A percentile compares a stretch with the other conserved stretches of the same genome.
phyloP scores from a whole-genome alignment of 805 yeast genomes.

The Kuraishia capsulata region DNA sequence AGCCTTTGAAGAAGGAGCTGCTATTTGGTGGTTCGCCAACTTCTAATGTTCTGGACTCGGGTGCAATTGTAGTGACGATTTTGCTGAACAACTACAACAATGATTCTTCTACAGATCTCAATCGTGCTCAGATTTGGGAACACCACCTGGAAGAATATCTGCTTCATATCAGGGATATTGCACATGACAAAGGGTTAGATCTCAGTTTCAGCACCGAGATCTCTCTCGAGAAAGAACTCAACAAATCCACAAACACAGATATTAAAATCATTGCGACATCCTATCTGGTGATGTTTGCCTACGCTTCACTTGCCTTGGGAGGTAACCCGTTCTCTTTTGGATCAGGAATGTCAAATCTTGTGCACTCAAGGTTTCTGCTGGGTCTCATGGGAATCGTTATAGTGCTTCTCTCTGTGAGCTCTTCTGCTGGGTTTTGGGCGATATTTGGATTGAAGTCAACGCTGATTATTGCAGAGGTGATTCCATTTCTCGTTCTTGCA shows the following conservation, averaged over 20 bases:
- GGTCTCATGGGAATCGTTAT: conserved; percentile 82
- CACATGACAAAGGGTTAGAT: conserved; percentile 42
- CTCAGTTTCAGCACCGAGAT: conserved; percentile 75
- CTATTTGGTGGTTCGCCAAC: conserved; percentile 55
- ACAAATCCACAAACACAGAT: conserved; percentile 76
- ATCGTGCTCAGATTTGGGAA: conserved; percentile 57
- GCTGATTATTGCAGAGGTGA: conserved; percentile 90
- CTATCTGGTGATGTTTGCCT: conserved; percentile 77
- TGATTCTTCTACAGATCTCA: conserved; percentile 27
- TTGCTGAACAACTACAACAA: conserved; percentile 49
- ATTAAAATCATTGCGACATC: conserved; percentile 60
- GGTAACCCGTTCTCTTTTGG: conserved; percentile 19
- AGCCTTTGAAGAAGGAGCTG: conserved; percentile 68
- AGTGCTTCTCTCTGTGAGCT: conserved; percentile 69
- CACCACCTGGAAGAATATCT: conserved; percentile 49
- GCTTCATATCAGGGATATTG: conserved; percentile 31
- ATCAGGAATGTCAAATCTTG: conserved; percentile 11
- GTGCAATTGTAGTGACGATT: conserved; percentile 71
- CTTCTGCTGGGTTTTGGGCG: conserved; percentile 79
- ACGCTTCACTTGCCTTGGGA: conserved; percentile 77
- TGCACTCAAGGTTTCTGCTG: conserved; percentile 56
- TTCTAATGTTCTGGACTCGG: conserved; percentile 42
- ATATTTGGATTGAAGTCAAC: conserved; percentile 77
- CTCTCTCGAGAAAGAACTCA: conserved; percentile 78
- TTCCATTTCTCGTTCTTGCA: conserved; percentile 87